phyloP scores from a whole-genome alignment of 805 yeast species.

The Ogataea ramenticola region DNA sequence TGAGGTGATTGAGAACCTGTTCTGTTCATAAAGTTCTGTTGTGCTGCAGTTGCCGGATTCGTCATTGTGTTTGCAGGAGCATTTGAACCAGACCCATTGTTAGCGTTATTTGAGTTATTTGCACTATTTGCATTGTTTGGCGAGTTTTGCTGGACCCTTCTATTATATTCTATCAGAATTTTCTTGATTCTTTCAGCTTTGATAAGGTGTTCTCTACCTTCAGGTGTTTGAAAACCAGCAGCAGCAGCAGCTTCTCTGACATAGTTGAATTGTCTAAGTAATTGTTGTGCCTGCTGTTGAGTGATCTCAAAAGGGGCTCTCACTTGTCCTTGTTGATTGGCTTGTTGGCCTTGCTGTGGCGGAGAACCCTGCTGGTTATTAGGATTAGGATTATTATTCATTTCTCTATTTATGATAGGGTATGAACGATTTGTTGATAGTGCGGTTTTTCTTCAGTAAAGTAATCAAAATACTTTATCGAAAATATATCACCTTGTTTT shows the following conservation, averaged over 20 bases:
- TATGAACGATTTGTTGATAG: too few species aligned
- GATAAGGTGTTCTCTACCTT: conserved; percentile 54
- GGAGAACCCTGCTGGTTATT: conserved; percentile 1
- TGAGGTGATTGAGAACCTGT: conserved; percentile 7
- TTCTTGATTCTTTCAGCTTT: conserved; percentile 60
- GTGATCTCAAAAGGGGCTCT: conserved; percentile 23
- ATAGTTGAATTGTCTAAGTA: conserved; percentile 50
- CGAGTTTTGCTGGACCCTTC: conserved; percentile 12
- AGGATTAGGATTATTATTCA: too few species aligned
- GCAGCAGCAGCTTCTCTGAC: conserved; percentile 58
- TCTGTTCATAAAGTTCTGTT: conserved; percentile 1
- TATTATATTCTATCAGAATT: conserved; percentile 39
- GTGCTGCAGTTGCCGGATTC: conserved; percentile 3
- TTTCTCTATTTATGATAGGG: too few species aligned
- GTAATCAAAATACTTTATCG: too few species aligned
- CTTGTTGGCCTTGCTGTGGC: neutral
- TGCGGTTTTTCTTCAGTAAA: too few species aligned
- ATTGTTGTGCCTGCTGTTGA: conserved; percentile 48
- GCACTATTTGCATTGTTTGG: conserved; percentile 7
- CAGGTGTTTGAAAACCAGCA: conserved; percentile 51
- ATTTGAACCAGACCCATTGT: conserved; percentile 3
- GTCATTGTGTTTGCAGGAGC: conserved; percentile 10
- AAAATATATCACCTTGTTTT: neutral
- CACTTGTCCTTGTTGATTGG: neutral
- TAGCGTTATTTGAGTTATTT: too few species aligned